Evolutionary conservation across 306 rosid species (phyloP).

Genomic region (Albizia julibrissin): DNA sequence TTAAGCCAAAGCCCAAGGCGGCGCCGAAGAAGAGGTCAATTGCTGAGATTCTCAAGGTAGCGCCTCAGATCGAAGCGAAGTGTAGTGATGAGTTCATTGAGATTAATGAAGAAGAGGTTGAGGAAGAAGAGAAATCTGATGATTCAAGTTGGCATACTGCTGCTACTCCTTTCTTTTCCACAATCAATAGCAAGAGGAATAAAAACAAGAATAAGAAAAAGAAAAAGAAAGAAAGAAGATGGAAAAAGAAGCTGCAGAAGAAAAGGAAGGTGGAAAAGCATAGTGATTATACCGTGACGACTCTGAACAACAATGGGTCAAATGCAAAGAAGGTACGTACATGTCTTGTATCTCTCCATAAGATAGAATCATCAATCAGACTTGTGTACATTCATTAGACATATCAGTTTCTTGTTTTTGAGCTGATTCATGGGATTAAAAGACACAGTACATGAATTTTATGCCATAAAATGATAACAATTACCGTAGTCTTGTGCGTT

Average conservation of each 20-base stretch:
- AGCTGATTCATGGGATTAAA: conserved; percentile 25
- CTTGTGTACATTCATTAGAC: neutral
- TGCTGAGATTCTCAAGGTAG: conserved; percentile 79
- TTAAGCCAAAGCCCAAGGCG: conserved; percentile 55
- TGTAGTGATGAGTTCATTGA: conserved; percentile 20
- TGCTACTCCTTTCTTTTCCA: conserved; percentile 26
- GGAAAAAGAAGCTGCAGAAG: conserved; percentile 36
- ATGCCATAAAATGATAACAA: conserved; percentile 39
- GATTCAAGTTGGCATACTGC: conserved; percentile 17
- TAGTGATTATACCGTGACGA: conserved; percentile 2
- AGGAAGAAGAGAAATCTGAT: conserved; percentile 33
- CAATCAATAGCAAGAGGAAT: conserved; percentile 39
- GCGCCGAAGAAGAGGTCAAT: conserved; percentile 82
- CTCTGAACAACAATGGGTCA: conserved; percentile 29
- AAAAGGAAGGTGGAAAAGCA: conserved; percentile 41
- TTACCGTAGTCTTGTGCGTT: conserved; percentile 39
- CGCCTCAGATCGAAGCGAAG: conserved; percentile 64
- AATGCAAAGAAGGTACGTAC: conserved; percentile 66
- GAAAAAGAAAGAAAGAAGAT: conserved; percentile 43
- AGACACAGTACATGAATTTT: conserved; percentile 21
- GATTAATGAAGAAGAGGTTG: conserved; percentile 29
- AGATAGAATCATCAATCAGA: conserved; percentile 40
- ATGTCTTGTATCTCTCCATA: conserved; percentile 40
- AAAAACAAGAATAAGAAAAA: conserved; percentile 34
- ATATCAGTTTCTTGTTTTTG: conserved; percentile 20